phyloP scores from a whole-genome alignment of 805 yeast species.

The Lipomyces yamanashiensis region DNA sequence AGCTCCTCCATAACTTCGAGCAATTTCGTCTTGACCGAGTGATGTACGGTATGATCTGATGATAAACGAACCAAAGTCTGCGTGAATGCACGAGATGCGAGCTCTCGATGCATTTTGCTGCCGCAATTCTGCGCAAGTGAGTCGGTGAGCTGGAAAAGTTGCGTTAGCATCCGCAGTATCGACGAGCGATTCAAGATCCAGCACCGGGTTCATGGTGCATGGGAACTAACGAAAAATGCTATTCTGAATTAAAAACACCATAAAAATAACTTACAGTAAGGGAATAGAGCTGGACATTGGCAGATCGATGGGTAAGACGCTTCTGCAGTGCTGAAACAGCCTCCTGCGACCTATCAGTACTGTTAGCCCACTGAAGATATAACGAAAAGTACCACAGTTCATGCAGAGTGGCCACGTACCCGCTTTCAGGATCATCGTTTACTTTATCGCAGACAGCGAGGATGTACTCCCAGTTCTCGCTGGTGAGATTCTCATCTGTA shows the following conservation, averaged over 20 bases:
- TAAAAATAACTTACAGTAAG: slow-evolving; percentile 44
- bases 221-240: neutral
- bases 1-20: slow-evolving; percentile 73
- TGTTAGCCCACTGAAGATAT: neutral
- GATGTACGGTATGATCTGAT: slow-evolving; percentile 62
- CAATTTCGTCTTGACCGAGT: slow-evolving; percentile 65
- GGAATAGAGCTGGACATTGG: slow-evolving; percentile 67
- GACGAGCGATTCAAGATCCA: neutral
- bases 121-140: slow-evolving; percentile 81
- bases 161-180: slow-evolving; percentile 55
- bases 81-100: slow-evolving; percentile 63
- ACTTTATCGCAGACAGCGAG: slow-evolving; percentile 71
- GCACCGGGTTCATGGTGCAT: neutral
- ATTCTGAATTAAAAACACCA: neutral
- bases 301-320: slow-evolving; percentile 59
- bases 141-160: slow-evolving; percentile 47
- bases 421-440: slow-evolving; percentile 62
- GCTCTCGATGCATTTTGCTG: slow-evolving; percentile 64
- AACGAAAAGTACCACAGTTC: no score
- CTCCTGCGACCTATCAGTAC: slow-evolving; percentile 41
- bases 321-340: slow-evolving; percentile 54
- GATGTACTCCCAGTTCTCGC: slow-evolving; percentile 71
- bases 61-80: slow-evolving; percentile 55
- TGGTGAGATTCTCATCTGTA: slow-evolving; percentile 63
- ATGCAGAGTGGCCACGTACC: slow-evolving; percentile 37